Percentiles rank a stretch among this genome's conserved stretches.
phyloP scores from a whole-genome alignment of 2,329 filamentous ascomycete species.

The Sporothrix phasma region DNA sequence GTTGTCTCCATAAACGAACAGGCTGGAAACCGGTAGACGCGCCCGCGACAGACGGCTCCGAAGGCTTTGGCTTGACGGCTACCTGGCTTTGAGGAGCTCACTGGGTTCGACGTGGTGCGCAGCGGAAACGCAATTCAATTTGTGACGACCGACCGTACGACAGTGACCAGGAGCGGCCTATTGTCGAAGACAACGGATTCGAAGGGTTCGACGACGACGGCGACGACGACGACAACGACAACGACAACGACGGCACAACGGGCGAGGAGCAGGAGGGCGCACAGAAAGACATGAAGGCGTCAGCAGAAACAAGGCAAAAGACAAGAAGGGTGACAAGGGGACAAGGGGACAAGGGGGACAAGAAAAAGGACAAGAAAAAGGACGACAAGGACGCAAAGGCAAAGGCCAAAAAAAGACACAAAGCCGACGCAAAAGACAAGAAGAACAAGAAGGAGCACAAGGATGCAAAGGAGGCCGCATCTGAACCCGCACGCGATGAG shows the following conservation, averaged over 20 bases:
- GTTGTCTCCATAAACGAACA: constrained; percentile 39
- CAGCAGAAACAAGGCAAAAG: too few relatives aligned
- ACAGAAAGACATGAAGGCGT: too few relatives aligned
- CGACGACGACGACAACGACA: constrained; percentile 15
- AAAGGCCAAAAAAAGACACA: constrained; percentile 1
- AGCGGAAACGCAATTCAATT: constrained; percentile 51
- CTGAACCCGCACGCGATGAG: constrained; percentile 24
- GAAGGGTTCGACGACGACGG: constrained; percentile 27
- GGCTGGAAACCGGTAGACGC: constrained; percentile 52
- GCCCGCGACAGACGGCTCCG: constrained; percentile 47
- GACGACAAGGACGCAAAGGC: constrained; percentile 14
- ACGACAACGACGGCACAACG: constrained; percentile 13
- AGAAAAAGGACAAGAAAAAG: background rate
- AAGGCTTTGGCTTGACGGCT: constrained; percentile 50
- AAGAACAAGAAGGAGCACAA: background rate
- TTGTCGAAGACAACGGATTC: constrained; percentile 24
- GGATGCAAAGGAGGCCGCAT: background rate
- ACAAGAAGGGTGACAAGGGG: too few relatives aligned
- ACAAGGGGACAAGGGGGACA: constrained; percentile 10
- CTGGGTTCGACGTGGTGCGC: constrained; percentile 76
- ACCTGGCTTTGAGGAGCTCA: constrained; percentile 84
- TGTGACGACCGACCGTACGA: constrained; percentile 27
- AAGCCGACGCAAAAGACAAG: constrained; percentile 3
- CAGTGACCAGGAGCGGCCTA: constrained; percentile 15
- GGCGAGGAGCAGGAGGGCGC: constrained; percentile 12